These are phyloP conservation scores for Ananas comosus DNA, from an alignment of 176 grass and related monocot genomes.

Conservation along the genomic window DNA sequence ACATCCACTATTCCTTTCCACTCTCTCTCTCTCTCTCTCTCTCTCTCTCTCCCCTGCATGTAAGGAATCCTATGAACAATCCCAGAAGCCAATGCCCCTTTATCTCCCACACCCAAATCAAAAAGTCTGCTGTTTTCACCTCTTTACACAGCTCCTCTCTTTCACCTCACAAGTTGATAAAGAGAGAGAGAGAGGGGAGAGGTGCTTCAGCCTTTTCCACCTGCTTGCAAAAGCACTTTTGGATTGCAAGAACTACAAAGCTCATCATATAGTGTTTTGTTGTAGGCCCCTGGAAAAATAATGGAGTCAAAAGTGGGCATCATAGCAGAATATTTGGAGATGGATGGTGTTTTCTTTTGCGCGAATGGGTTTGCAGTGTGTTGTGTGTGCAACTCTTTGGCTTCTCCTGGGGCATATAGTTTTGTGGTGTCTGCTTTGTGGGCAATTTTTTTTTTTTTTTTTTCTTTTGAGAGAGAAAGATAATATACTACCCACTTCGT, in stretches of 20 bases:
- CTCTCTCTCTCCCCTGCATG: background rate
- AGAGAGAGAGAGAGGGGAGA: background rate
- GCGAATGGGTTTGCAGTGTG: constrained; percentile 19
- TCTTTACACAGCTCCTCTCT: background rate
- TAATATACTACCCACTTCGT: too few relatives aligned
- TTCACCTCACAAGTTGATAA: background rate
- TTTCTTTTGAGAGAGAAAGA: too few relatives aligned
- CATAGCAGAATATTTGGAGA: constrained; percentile 54
- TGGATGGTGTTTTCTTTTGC: constrained; percentile 20
- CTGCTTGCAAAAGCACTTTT: background rate
- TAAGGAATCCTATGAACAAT: constrained; percentile 5
- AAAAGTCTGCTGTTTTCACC: constrained; percentile 2
- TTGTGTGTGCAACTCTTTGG: background rate
- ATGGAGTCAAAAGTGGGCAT: constrained; percentile 53
- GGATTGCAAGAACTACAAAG: background rate
- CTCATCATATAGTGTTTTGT: background rate
- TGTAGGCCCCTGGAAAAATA: constrained; percentile 13
- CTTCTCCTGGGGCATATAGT: too few relatives aligned
- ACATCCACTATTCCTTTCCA: background rate
- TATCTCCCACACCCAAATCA: background rate
- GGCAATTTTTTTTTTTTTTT: too few relatives aligned
- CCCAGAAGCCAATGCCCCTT: constrained; percentile 6
- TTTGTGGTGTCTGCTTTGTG: too few relatives aligned
- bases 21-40: background rate
- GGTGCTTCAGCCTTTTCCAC: constrained; percentile 34